Base-by-base conservation (phyloP, 768 basidiomycete genomes). In the Trametes cinnabarina region DNA sequence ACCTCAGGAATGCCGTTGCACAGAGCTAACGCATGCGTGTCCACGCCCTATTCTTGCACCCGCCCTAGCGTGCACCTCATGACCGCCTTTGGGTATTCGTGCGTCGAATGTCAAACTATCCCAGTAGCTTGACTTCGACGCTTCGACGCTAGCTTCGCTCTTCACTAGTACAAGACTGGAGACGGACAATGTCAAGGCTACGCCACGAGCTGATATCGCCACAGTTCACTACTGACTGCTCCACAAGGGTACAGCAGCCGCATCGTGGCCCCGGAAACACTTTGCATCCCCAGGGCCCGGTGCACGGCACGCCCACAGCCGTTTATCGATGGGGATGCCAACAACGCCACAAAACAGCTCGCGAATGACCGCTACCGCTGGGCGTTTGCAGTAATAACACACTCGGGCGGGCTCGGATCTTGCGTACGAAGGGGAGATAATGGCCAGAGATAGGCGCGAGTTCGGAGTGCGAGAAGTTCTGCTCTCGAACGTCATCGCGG, bases 31-130 rank as follows among this genome's bases (percentile, higher is more conserved):
- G n/a, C n/a, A n/a, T n/a, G n/a, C 22, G 23, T 34, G 23, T 22
- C 40, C 39, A 40, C 40, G 32, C 44, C 44, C 53, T 54, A 54
- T 54, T 54, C 53, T 54, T 54, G 53, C 53, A 8, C 8, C 43
- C 30, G 22, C 26, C 53, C 53, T 54, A 43, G 53, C 23, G 23
- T 17, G 53, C 53, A 32, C 53, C 25, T 46, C 44, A 46, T 46
- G 44, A 46, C 44, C 23, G 23, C 25, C 44, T 25, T 19, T 25
- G 44, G 8, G 10, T 12, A 14, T 26, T 14, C 17, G 23, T 46
- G 15, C 25, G 5, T 19, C 8, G 25, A 26, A 23, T 26, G 28
- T 25, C 52, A 44, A 26, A 12, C 30, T 32, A 32, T 32, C n/a
- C n/a, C n/a, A 32, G 7, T 32, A 32, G 30, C 30, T 32, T 12